These are phyloP conservation scores for Metarhizium rileyi DNA, from an alignment of 2,329 filamentous ascomycete species.

Conservation along the genomic window DNA sequence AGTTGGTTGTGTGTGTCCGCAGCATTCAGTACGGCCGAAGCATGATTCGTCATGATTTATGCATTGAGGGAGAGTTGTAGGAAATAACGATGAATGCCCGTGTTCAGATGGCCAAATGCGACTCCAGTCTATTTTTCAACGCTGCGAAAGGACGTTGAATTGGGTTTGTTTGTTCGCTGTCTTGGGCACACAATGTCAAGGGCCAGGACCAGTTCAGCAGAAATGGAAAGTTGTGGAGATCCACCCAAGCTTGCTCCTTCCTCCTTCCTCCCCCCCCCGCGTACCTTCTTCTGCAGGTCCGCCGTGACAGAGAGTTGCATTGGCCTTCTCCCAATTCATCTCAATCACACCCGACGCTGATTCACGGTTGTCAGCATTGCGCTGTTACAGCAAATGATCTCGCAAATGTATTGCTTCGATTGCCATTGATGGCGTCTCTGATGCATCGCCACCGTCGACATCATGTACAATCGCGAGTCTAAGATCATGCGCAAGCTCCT, in stretches of 20 bases:
- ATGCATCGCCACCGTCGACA: slow-evolving; percentile 17
- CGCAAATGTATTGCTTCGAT: neutral
- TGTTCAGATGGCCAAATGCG: too few species aligned
- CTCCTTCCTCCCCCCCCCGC: neutral
- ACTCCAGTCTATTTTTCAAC: too few species aligned
- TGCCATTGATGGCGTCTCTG: slow-evolving; percentile 23
- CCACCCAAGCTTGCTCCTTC: neutral
- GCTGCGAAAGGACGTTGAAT: too few species aligned
- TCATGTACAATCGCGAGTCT: slow-evolving; percentile 43
- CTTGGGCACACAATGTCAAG: too few species aligned
- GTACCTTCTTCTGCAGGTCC: neutral
- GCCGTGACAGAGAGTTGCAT: neutral
- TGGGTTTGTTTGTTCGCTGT: too few species aligned
- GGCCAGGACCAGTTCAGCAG: too few species aligned
- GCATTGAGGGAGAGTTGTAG: too few species aligned
- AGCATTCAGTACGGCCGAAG: too few species aligned
- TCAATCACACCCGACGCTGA: neutral
- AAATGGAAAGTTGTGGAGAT: neutral
- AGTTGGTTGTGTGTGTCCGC: too few species aligned
- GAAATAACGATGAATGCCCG: too few species aligned
- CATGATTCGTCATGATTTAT: too few species aligned
- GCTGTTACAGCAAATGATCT: slow-evolving; percentile 1
- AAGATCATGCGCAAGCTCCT: slow-evolving; percentile 53
- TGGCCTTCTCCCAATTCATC: neutral
- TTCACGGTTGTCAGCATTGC: neutral